phyloP scores from a whole-genome alignment of 2,329 filamentous ascomycete species.

The Curvularia hawaiiensis region DNA sequence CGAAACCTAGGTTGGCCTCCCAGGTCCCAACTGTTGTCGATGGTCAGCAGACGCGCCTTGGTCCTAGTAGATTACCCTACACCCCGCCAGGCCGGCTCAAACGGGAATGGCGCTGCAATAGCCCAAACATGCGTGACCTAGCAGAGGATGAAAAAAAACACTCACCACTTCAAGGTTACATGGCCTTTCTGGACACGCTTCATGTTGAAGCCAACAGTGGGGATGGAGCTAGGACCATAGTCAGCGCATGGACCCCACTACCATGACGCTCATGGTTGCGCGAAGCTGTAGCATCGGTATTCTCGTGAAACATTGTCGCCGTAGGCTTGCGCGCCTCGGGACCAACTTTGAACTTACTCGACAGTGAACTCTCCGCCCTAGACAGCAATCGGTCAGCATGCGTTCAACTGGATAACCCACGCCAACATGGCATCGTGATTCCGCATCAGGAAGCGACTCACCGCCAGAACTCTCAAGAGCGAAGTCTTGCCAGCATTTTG shows the following conservation, averaged over 20 bases:
- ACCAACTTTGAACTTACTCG: slow-evolving; percentile 73
- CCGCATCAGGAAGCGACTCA: slow-evolving; percentile 62
- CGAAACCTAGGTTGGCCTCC: slow-evolving; percentile 96
- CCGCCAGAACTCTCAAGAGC: slow-evolving; percentile 88
- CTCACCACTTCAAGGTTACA: slow-evolving; percentile 92
- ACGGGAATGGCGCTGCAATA: slow-evolving; percentile 45
- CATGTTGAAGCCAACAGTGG: slow-evolving; percentile 99
- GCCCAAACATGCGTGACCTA: slow-evolving; percentile 44
- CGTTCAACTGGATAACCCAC: slow-evolving; percentile 24
- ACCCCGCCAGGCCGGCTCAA: slow-evolving; percentile 38
- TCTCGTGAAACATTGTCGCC: slow-evolving; percentile 34
- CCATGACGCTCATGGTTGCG: slow-evolving; percentile 36
- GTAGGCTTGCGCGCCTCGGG: slow-evolving; percentile 33
- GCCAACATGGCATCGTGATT: slow-evolving; percentile 35
- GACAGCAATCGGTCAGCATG: slow-evolving; percentile 38
- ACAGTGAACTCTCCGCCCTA: slow-evolving; percentile 98
- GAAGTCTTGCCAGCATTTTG: slow-evolving; percentile 99
- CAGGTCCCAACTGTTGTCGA: slow-evolving; percentile 77
- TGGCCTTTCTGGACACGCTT: slow-evolving; percentile 97
- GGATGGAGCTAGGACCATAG: slow-evolving; percentile 77
- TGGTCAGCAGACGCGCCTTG: slow-evolving; percentile 45
- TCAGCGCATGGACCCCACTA: slow-evolving; percentile 44
- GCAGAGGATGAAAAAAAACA: slow-evolving; percentile 32
- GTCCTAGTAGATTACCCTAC: slow-evolving; percentile 37
- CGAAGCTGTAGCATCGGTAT: slow-evolving; percentile 34